Evolutionary conservation across 2,329 filamentous ascomycete genomes (phyloP).

Genomic region (Lecanicillium sp.): DNA sequence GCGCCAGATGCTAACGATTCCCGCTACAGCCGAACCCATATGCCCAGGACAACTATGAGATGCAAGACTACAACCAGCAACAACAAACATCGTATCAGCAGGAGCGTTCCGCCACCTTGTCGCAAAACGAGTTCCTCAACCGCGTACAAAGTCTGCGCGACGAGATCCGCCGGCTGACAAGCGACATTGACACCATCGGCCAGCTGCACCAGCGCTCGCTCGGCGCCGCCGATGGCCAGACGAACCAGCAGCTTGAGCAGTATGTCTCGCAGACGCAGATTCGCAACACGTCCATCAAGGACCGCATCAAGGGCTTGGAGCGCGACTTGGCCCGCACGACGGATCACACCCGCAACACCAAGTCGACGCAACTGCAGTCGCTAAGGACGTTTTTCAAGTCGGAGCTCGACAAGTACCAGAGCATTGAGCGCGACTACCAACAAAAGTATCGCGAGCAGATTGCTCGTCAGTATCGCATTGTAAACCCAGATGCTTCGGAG

Average conservation of each 20-base stretch:
- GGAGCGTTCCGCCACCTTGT: conserved; percentile 29
- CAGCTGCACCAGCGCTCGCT: conserved; percentile 65
- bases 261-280: conserved; percentile 62
- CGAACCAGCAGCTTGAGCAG: conserved; percentile 53
- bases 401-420: conserved; percentile 61
- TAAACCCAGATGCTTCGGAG: conserved; percentile 72
- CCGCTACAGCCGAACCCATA: conserved; percentile 19
- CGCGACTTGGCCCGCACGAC: conserved; percentile 57
- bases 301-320: conserved; percentile 71
- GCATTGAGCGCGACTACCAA: conserved; percentile 63
- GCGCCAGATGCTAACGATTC: too few species aligned
- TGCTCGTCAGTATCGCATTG: conserved; percentile 70
- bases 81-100: conserved; percentile 16
- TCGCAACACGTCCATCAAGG: conserved; percentile 67
- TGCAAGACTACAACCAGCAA: conserved; percentile 38
- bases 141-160: conserved; percentile 59
- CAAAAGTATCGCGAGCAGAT: conserved; percentile 70
- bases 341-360: conserved; percentile 53
- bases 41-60: conserved; percentile 33
- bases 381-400: conserved; percentile 66
- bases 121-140: conserved; percentile 58
- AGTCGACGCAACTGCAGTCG: conserved; percentile 60
- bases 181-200: conserved; percentile 58
- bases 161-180: conserved; percentile 59
- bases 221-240: conserved; percentile 51